A percentile compares a stretch with the other conserved stretches of the same genome.
Evolutionary conservation across 139 green algal genomes (phyloP).

Genomic region (Pleodorina starrii): DNA sequence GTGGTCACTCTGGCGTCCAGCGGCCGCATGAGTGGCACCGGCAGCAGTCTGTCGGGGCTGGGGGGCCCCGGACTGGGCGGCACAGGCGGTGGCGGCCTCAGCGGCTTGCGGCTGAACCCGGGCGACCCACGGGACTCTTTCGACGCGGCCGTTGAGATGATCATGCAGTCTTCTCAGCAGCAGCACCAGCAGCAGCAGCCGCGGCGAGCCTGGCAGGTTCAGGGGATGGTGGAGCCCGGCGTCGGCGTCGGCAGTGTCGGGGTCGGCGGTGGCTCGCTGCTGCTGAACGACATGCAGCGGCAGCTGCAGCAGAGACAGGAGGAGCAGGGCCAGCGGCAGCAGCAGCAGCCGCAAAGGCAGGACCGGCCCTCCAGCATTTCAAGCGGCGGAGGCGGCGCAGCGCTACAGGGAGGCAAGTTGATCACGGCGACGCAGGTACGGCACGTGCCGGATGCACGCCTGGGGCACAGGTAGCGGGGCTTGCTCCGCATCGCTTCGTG

Average conservation of each 20-base stretch:
- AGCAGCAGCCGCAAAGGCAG: background rate
- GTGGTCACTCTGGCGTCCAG: slow-evolving; percentile 36
- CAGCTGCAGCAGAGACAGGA: slow-evolving; percentile 38
- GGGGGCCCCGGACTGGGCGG: too few species aligned
- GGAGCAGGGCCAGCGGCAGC: background rate
- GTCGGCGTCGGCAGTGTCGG: background rate
- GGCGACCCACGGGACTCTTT: background rate
- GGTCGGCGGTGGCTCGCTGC: too few species aligned
- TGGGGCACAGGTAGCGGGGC: too few species aligned
- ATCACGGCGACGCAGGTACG: slow-evolving; percentile 18
- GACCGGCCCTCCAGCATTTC: background rate
- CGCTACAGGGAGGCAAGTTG: background rate
- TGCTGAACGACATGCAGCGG: slow-evolving; percentile 11
- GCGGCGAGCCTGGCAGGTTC: slow-evolving; percentile 11
- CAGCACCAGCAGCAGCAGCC: slow-evolving; percentile 11
- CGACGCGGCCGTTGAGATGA: slow-evolving; percentile 21
- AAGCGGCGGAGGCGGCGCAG: background rate
- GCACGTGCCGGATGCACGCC: too few species aligned
- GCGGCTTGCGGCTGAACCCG: background rate
- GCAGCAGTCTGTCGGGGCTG: background rate
- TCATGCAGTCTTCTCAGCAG: slow-evolving; percentile 17
- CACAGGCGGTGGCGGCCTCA: background rate
- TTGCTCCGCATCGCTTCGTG: too few species aligned
- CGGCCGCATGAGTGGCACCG: background rate
- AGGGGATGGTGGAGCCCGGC: background rate